Evolutionary conservation across 768 basidiomycete genomes (phyloP).

Genomic region (Macrocybe gigantea): DNA sequence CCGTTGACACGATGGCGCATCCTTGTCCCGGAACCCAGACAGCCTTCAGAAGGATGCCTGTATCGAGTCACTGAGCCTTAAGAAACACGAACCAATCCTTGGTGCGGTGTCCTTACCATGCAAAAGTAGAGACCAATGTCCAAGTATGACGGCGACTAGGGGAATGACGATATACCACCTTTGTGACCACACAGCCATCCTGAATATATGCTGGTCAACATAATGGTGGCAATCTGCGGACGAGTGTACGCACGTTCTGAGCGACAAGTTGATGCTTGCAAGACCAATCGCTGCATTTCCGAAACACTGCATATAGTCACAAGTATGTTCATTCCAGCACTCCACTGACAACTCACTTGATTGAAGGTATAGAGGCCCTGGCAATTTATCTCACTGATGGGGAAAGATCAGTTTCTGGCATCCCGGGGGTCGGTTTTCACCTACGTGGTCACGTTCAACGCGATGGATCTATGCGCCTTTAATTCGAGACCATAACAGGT

Average conservation of each 20-base stretch:
- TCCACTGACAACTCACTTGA: slow-evolving; percentile 26
- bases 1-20: slow-evolving; percentile 55
- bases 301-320: slow-evolving; percentile 26
- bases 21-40: slow-evolving; percentile 41
- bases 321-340: background rate
- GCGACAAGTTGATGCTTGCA: slow-evolving; percentile 65
- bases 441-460: slow-evolving; percentile 52
- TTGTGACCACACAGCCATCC: slow-evolving; percentile 69
- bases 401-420: too few species aligned
- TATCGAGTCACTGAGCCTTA: background rate
- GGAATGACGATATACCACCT: slow-evolving; percentile 45
- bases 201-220: slow-evolving; percentile 15
- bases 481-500: background rate
- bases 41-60: slow-evolving; percentile 58
- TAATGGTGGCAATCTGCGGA: background rate
- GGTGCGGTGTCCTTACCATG: slow-evolving; percentile 39
- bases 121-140: slow-evolving; percentile 66
- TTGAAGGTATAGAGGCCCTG: slow-evolving; percentile 68
- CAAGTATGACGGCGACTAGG: slow-evolving; percentile 52
- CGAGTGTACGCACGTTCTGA: slow-evolving; percentile 49
- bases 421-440: slow-evolving; percentile 5
- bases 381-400: slow-evolving; percentile 46
- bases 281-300: slow-evolving; percentile 66
- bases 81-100: background rate
- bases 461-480: slow-evolving; percentile 36